Base-by-base conservation (phyloP, 352 stramenopile species). In the Phytopythium sindhum region DNA sequence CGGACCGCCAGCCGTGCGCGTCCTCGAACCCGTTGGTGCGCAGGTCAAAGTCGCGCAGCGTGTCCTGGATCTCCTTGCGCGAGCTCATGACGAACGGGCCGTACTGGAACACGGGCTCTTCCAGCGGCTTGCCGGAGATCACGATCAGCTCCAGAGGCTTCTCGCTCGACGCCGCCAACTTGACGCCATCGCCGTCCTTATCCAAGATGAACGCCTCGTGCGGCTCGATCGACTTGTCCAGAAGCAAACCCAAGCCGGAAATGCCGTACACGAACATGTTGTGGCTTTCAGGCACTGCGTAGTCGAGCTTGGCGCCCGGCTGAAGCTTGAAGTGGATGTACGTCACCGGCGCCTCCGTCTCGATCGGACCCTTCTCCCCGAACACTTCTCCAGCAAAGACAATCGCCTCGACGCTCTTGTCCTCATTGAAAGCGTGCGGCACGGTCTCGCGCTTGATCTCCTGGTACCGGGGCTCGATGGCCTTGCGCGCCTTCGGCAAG, bases 31-130 rank as follows among this genome's bases (percentile, higher is more conserved):
- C 80, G 53, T 91, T 91, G 48, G 66, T 67, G 26, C 78, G 75
- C 21, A 64, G 67, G 35, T 85, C 72, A 62, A 80, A 90, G 66
- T 90, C 79, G 6, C 65, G 63, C 37, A 89, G 79, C 6, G 77
- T 83, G 64, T 86, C 65, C 12, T 75, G 75, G 29, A 89, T 88
- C 57, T 88, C 78, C 2, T 62, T 64, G 31, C 77, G 56, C 35
- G 74, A 86, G 35, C 67, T 89, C 81, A 91, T 91, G 57, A 91
- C 81, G 50, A 90, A 91, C 24, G 83, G 81, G 15, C 83, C 83
- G 52, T 92, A 82, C 60, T 88, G 81, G 39, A 82, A 74, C 12
- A 90, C 72, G 9, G 77, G 75, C 57, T 92, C 83, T 52, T 87
- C 75, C 45, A 92, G 48, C 2, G 81, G 83, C 64, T 86, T 58